A percentile compares a stretch with the other conserved stretches of the same genome.
These are phyloP conservation scores for Berkeleyomyces rouxiae DNA, from an alignment of 2,329 filamentous ascomycete genomes.

Conservation along the genomic window DNA sequence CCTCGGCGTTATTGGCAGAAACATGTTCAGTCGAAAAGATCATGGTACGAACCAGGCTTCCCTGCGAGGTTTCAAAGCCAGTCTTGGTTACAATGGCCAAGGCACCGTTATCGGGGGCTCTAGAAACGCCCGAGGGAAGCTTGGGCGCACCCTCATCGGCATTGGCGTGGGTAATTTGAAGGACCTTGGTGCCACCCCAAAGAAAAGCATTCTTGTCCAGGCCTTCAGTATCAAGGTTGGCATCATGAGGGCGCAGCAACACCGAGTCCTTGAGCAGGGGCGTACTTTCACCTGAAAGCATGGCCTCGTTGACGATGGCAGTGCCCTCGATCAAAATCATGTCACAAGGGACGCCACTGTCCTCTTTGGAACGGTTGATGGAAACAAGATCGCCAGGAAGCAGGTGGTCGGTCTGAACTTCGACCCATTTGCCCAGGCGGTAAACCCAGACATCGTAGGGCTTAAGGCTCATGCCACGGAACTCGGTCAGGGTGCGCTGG, in stretches of 20 bases:
- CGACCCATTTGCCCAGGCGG: conserved; percentile 71
- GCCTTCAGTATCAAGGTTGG: conserved; percentile 67
- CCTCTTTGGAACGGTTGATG: conserved; percentile 85
- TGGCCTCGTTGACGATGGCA: conserved; percentile 96
- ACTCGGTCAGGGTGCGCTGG: conserved; percentile 87
- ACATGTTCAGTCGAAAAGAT: conserved; percentile 98
- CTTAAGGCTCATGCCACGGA: conserved; percentile 98
- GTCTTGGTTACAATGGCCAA: conserved; percentile 93
- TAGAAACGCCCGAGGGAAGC: conserved; percentile 57
- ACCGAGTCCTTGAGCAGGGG: conserved; percentile 92
- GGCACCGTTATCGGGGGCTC: conserved; percentile 84
- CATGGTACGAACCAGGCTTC: conserved; percentile 95
- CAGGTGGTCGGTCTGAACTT: conserved; percentile 78
- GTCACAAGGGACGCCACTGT: conserved; percentile 91
- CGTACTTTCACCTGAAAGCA: conserved; percentile 96
- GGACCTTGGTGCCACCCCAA: conserved; percentile 91
- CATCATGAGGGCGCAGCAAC: conserved; percentile 71
- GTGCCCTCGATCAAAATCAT: conserved; percentile 91
- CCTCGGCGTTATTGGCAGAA: conserved; percentile 94
- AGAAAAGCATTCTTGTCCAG: conserved; percentile 94
- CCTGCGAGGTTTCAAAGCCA: conserved; percentile 95
- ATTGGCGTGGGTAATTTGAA: conserved; percentile 83
- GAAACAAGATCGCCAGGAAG: conserved; percentile 88
- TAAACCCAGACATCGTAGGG: conserved; percentile 90
- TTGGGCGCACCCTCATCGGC: conserved; percentile 56